Evolutionary conservation across 2,329 filamentous ascomycete species (phyloP), one percentile per base, ranked within the genome.

Genomic region (Xylaria sp.): DNA sequence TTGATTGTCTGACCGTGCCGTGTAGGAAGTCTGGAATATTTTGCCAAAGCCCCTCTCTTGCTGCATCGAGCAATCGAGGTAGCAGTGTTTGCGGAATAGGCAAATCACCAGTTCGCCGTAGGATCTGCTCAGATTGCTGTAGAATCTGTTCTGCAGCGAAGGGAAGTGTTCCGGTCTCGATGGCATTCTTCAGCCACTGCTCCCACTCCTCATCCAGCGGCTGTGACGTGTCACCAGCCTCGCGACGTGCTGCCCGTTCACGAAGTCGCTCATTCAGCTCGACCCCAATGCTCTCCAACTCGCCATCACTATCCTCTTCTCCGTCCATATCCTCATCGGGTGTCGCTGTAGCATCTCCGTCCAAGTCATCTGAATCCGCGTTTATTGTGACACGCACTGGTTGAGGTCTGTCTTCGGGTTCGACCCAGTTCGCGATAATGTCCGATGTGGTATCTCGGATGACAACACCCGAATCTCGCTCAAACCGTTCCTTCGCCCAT

Each of bases 401-500:
- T 41, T 52, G 59, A 22, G 63, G 57, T 29, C 71, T 67, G 51
- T 71, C 67, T 67, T 75, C 71, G 11, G 75, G 78, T 49, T 81
- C 77, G 19, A 85, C 76, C 81, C 81, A 91, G 54, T 83, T 79
- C 2, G 76, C 74, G 52, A 92, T 86, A 20, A 82, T 86, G 63
- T 90, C 86, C 47, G 82, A 83, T 1, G 88, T 87, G 5, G 89
- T 91, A 67, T 93, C 90, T 44, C 76, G 72, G 58, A 93, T 91
- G 24, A 73, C 74, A 54, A 89, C 80, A 29, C 85, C 85, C 65
- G 91, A 87, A 66, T 92, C 89, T 52, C 81, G 80, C 76, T 93
- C 89, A 67, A 86, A 93, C 50, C 89, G 83, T 68, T 92, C 88
- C 68, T 91, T 87, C 57, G 90, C 90, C 89, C 89, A 92, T 57